These are phyloP conservation scores for Schizosaccharomyces japonicus DNA, from an alignment of 805 yeast species.

Conservation along the genomic window DNA sequence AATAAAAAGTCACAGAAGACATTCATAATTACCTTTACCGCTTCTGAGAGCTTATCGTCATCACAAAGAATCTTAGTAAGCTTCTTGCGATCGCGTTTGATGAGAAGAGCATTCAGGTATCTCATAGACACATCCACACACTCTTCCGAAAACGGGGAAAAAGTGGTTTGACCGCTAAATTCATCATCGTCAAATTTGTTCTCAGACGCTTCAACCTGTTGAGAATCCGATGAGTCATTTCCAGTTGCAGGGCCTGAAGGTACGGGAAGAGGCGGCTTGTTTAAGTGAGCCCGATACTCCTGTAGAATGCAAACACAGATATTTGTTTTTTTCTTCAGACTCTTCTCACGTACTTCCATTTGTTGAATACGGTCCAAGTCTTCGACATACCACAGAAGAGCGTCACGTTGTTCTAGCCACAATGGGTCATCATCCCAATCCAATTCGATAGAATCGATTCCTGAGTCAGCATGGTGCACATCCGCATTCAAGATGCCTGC, in stretches of 20 bases:
- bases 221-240: neutral
- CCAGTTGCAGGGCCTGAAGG: neutral
- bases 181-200: neutral
- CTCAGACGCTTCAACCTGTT: neutral
- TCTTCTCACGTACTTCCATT: neutral
- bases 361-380: neutral
- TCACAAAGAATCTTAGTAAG: constrained; percentile 3
- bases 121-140: neutral
- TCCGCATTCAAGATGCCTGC: neutral
- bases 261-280: neutral
- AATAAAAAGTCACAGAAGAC: neutral
- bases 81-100: constrained; percentile 1
- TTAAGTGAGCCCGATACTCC: neutral
- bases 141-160: neutral
- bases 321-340: neutral
- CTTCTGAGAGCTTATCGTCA: neutral
- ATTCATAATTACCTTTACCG: neutral
- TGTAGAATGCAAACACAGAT: neutral
- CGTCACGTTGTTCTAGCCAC: neutral
- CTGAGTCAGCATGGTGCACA: neutral
- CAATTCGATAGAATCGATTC: neutral
- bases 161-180: neutral
- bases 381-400: neutral
- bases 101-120: neutral
- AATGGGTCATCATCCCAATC: neutral